Conservation (phyloP, 768 basidiomycete species). For the Coprinopsis marcescibilis region DNA sequence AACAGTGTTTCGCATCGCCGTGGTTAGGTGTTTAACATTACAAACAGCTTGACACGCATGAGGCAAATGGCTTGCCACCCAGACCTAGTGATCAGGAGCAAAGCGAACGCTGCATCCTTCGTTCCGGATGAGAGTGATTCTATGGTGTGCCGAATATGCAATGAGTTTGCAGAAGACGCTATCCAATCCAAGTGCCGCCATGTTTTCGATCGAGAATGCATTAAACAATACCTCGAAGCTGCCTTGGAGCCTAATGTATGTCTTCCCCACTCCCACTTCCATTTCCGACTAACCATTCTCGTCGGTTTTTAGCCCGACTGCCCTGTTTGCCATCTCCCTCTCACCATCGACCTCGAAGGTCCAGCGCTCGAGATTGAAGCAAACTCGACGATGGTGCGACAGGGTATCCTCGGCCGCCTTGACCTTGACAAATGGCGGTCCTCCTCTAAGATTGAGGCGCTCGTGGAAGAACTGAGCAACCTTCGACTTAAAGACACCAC, state of each 20-base stretch:
- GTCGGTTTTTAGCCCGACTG: slow-evolving; percentile 78
- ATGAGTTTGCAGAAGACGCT: slow-evolving; percentile 95
- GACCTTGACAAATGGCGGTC: slow-evolving; percentile 89
- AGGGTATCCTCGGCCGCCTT: slow-evolving; percentile 90
- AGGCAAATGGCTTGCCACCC: slow-evolving; percentile 94
- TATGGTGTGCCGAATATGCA: slow-evolving; percentile 91
- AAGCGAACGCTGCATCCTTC: slow-evolving; percentile 65
- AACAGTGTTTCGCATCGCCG: not conserved
- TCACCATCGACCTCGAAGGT: slow-evolving; percentile 95
- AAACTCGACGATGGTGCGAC: slow-evolving; percentile 45
- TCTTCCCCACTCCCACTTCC: slow-evolving; percentile 9
- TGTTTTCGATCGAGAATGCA: slow-evolving; percentile 94
- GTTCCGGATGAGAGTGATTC: slow-evolving; percentile 61
- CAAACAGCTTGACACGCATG: slow-evolving; percentile 83
- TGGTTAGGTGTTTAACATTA: slow-evolving; percentile 2
- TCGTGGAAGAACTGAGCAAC: slow-evolving; percentile 89
- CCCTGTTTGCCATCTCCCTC: slow-evolving; percentile 87
- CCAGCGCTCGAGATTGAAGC: slow-evolving; percentile 84
- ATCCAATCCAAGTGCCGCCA: slow-evolving; percentile 92
- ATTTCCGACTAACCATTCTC: slow-evolving; percentile 30
- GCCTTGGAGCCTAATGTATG: slow-evolving; percentile 59
- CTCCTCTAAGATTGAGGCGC: slow-evolving; percentile 95
- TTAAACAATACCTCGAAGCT: slow-evolving; percentile 84
- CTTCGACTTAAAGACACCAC: slow-evolving; percentile 80
- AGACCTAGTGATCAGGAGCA: slow-evolving; percentile 87